A percentile compares a stretch with the other conserved stretches of the same genome.
phyloP scores from a whole-genome alignment of 2,329 filamentous ascomycete genomes.

The Hawksworthiomyces lignivorus region DNA sequence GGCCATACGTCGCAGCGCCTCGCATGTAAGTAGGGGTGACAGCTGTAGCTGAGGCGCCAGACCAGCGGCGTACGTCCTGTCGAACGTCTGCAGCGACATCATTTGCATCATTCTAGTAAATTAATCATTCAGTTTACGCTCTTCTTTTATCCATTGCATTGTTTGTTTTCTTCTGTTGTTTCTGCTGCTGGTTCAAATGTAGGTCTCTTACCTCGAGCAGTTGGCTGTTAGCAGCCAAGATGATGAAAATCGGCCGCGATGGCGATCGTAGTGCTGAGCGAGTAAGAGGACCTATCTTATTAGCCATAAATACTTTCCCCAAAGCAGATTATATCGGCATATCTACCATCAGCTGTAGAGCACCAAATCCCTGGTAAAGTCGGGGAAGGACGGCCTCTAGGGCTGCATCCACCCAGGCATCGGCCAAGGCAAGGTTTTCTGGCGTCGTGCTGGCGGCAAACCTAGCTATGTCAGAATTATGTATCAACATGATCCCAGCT shows the following conservation, averaged over 20 bases:
- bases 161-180: no score
- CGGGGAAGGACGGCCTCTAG: slow-evolving; percentile 3
- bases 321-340: not conserved
- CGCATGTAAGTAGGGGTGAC: slow-evolving; percentile 10
- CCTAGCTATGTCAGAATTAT: no score
- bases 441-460: not conserved
- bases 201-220: slow-evolving; percentile 13
- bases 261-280: slow-evolving; percentile 11
- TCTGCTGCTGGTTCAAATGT: no score
- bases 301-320: not conserved
- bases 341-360: not conserved
- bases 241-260: slow-evolving; percentile 12
- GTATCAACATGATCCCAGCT: no score
- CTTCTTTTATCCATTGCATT: no score
- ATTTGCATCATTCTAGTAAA: slow-evolving; percentile 5
- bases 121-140: no score
- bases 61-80: slow-evolving; percentile 6
- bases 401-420: slow-evolving; percentile 9
- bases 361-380: not conserved
- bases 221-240: slow-evolving; percentile 11
- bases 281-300: slow-evolving; percentile 1
- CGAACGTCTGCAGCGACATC: slow-evolving; percentile 13
- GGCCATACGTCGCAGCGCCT: slow-evolving; percentile 12
- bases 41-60: not conserved
- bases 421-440: not conserved